Percentiles rank a stretch among this genome's conserved stretches.
Conservation (phyloP, 805 yeast genomes). For the Sugiyamaella smithiae region DNA sequence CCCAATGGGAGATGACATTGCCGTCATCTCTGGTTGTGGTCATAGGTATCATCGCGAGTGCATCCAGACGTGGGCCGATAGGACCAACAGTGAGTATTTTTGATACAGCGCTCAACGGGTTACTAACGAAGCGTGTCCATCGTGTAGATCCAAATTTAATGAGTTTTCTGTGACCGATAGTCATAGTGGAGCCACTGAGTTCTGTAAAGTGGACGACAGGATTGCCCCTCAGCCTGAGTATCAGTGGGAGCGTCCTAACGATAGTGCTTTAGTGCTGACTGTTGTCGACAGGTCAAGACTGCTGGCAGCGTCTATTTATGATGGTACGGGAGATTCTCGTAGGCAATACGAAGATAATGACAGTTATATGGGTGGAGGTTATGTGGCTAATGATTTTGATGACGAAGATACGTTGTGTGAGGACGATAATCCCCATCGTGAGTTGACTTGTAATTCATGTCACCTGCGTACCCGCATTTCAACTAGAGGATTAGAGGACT, state of each 20-base stretch:
- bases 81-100: constrained; percentile 42
- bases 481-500: constrained; percentile 31
- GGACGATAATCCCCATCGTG: constrained; percentile 28
- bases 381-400: not conserved
- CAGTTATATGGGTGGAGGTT: not conserved
- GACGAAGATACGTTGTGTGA: constrained; percentile 9
- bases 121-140: constrained; percentile 47
- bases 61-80: constrained; percentile 53
- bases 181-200: not conserved
- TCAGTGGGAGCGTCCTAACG: constrained; percentile 3
- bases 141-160: constrained; percentile 50
- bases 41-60: constrained; percentile 60
- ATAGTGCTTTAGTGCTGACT: not conserved
- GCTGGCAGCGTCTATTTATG: not conserved
- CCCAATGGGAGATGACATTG: constrained; percentile 15
- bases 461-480: constrained; percentile 32
- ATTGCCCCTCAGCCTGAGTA: constrained; percentile 13
- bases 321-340: not conserved
- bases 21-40: constrained; percentile 42
- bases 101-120: not conserved
- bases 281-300: not conserved
- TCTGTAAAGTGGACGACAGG: constrained; percentile 17
- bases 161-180: constrained; percentile 12
- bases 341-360: not conserved
- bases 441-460: constrained; percentile 33